phyloP scores from a whole-genome alignment of 306 rosid species.

The Lablab purpureus region DNA sequence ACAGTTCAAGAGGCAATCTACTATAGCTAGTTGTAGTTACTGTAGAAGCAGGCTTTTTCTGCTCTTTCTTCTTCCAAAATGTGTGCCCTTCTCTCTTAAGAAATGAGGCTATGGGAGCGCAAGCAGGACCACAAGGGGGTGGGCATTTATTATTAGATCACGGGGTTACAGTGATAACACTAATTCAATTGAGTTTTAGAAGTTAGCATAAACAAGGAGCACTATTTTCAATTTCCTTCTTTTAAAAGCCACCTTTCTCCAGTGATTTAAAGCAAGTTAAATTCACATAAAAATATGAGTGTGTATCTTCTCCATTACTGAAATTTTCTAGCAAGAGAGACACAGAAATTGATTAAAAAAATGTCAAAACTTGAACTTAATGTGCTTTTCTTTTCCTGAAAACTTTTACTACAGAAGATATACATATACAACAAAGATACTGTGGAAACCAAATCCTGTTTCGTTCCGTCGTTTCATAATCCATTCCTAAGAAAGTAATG shows the following conservation, averaged over 20 bases:
- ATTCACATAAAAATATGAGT: too few relatives aligned
- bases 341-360: too few relatives aligned
- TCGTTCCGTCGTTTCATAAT: too few relatives aligned
- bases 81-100: not conserved
- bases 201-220: not conserved
- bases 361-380: too few relatives aligned
- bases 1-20: not conserved
- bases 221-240: not conserved
- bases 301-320: too few relatives aligned
- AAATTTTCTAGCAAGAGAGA: too few relatives aligned
- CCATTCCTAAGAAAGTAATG: too few relatives aligned
- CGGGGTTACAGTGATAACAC: not conserved
- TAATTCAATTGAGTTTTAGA: not conserved
- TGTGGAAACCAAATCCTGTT: too few relatives aligned
- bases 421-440: too few relatives aligned
- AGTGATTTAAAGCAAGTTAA: not conserved
- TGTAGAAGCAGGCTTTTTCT: constrained; percentile 32
- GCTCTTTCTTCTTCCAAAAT: constrained; percentile 22
- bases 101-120: not conserved
- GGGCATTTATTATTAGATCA: not conserved
- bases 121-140: not conserved
- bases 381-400: too few relatives aligned
- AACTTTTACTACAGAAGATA: too few relatives aligned
- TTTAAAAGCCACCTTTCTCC: not conserved
- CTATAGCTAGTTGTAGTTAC: constrained; percentile 1